Conservation (phyloP, 108 stramenopile genomes). For the Cylindrotheca fusiformis region DNA sequence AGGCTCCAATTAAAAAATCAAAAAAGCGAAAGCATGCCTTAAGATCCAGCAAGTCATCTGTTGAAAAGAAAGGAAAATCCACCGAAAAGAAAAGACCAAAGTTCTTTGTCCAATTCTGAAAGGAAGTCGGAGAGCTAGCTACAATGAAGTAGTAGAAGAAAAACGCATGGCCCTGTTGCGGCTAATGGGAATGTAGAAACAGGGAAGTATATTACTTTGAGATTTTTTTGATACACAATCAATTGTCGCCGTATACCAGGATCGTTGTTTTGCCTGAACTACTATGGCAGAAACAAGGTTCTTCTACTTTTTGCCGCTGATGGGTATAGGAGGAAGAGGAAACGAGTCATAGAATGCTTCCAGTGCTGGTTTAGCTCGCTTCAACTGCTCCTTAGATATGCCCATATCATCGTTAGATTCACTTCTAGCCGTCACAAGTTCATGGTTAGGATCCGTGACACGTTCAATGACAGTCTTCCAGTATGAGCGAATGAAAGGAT, state of each 20-base stretch:
- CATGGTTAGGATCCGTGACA: constrained; percentile 21
- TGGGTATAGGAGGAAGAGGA: constrained; percentile 1
- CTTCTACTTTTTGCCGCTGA: too few relatives aligned
- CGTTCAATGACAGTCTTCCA: constrained; percentile 45
- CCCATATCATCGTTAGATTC: constrained; percentile 26
- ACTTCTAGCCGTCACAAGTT: constrained; percentile 15
- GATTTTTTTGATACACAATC: too few relatives aligned
- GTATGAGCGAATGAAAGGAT: constrained; percentile 48
- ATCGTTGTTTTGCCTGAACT: too few relatives aligned
- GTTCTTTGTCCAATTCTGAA: constrained; percentile 36
- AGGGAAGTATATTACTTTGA: too few relatives aligned
- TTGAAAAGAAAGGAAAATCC: constrained; percentile 5
- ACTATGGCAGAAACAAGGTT: too few relatives aligned
- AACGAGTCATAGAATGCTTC: constrained; percentile 27
- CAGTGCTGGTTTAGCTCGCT: constrained; percentile 17
- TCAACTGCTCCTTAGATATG: constrained; percentile 19
- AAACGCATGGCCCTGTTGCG: too few relatives aligned
- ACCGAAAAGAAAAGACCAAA: constrained; percentile 25
- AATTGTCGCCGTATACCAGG: too few relatives aligned
- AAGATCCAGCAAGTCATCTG: neutral
- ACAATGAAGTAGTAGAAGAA: too few relatives aligned
- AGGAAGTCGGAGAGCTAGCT: too few relatives aligned
- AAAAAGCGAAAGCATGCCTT: constrained; percentile 20
- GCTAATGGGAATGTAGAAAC: too few relatives aligned
- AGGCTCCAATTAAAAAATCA: constrained; percentile 15